phyloP scores from a whole-genome alignment of 129 eudicot genomes.

The Artemisia argyi region DNA sequence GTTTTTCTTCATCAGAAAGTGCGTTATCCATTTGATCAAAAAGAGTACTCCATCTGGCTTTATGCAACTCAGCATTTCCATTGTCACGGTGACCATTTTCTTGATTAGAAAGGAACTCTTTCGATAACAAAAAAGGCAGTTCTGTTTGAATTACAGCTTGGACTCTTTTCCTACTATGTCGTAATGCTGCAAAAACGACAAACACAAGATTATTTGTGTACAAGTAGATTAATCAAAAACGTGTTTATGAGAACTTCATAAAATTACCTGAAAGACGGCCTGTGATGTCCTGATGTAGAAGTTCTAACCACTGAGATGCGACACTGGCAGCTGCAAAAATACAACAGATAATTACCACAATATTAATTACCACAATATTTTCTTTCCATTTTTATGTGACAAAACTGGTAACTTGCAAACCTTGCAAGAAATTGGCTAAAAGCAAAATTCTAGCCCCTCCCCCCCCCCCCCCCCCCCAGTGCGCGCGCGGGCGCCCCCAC shows the following conservation, averaged over 20 bases:
- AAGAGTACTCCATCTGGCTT: constrained; percentile 58
- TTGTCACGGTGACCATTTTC: constrained; percentile 30
- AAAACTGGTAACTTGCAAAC: neutral
- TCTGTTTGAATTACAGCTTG: constrained; percentile 69
- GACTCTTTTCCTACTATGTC: constrained; percentile 85
- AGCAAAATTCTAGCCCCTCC: too few relatives aligned
- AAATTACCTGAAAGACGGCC: constrained; percentile 81
- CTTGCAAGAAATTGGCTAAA: constrained; percentile 5
- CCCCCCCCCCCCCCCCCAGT: too few relatives aligned
- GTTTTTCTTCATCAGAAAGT: constrained; percentile 83
- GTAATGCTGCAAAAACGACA: constrained; percentile 52
- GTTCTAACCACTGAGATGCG: constrained; percentile 93
- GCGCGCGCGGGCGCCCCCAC: too few relatives aligned
- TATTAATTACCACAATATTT: neutral
- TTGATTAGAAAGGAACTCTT: constrained; percentile 53
- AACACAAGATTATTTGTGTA: constrained; percentile 4
- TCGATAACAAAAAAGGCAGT: constrained; percentile 56
- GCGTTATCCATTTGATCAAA: constrained; percentile 77
- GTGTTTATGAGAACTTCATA: neutral
- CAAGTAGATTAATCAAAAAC: neutral
- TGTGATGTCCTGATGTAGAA: constrained; percentile 79
- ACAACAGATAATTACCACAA: constrained; percentile 4
- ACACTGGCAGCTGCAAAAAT: constrained; percentile 75
- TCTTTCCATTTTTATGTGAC: neutral
- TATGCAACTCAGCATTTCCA: constrained; percentile 57